These are phyloP conservation scores for Magnolia sinica DNA, from an alignment of 164 flowering plant genomes.

Conservation along the genomic window DNA sequence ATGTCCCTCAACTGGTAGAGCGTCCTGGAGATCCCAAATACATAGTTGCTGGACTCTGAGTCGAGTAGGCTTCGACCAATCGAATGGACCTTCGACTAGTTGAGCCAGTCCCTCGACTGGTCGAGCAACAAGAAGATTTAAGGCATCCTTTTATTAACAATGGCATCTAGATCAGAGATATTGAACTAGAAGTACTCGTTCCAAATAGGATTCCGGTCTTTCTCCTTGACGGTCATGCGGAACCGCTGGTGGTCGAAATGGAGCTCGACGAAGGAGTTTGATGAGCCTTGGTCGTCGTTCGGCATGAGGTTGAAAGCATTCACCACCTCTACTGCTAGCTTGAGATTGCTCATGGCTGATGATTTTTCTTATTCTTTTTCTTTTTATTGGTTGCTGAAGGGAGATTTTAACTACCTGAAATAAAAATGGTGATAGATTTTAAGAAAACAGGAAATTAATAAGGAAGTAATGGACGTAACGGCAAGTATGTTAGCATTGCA, in stretches of 20 bases:
- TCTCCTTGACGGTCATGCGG: slow-evolving; percentile 77
- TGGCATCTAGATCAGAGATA: slow-evolving; percentile 49
- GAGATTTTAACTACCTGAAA: slow-evolving; percentile 6
- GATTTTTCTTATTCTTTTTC: neutral
- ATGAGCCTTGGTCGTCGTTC: slow-evolving; percentile 82
- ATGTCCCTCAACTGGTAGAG: no score
- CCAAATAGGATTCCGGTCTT: slow-evolving; percentile 90
- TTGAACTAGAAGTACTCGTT: slow-evolving; percentile 85
- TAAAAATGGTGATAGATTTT: neutral
- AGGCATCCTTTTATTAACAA: no score
- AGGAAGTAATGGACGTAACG: no score
- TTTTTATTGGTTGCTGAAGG: slow-evolving; percentile 3
- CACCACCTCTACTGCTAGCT: slow-evolving; percentile 78
- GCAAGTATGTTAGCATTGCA: neutral
- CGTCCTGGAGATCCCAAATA: no score
- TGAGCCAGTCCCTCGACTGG: no score
- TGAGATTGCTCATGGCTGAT: slow-evolving; percentile 56
- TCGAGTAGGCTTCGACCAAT: no score
- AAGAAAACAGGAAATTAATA: neutral
- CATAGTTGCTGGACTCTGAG: no score
- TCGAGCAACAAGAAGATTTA: no score
- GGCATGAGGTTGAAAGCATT: slow-evolving; percentile 86
- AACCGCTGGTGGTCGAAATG: slow-evolving; percentile 70
- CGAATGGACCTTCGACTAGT: no score
- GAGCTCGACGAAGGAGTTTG: slow-evolving; percentile 75